Conservation (phyloP, 495 filamentous ascomycete species). For the Daldinia caldariorum region DNA sequence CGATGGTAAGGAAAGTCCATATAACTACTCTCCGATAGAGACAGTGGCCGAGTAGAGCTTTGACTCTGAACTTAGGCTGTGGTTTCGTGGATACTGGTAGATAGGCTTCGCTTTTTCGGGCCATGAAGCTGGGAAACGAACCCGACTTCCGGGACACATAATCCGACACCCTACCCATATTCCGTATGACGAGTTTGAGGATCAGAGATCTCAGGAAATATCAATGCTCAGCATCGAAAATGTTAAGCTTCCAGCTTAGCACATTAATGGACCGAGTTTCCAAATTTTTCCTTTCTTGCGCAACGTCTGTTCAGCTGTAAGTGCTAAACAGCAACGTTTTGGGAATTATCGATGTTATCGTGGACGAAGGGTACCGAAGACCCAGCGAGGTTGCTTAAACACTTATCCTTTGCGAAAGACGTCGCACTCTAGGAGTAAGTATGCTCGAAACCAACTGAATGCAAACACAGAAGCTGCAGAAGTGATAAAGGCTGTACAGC, state of each 20-base stretch:
- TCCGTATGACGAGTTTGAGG: slow-evolving; percentile 10
- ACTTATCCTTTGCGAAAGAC: slow-evolving; percentile 9
- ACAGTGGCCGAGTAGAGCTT: slow-evolving; percentile 51
- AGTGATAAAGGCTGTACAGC: background rate
- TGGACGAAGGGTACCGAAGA: background rate
- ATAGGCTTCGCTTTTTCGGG: slow-evolving; percentile 43
- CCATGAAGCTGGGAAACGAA: slow-evolving; percentile 40
- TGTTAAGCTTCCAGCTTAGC: slow-evolving; percentile 15
- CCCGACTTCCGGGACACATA: slow-evolving; percentile 43
- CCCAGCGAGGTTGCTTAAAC: slow-evolving; percentile 1
- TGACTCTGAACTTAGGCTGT: slow-evolving; percentile 45
- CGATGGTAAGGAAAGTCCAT: slow-evolving; percentile 49
- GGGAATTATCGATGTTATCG: background rate
- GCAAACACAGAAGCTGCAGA: background rate
- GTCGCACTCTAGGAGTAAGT: background rate
- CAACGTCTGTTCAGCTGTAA: background rate
- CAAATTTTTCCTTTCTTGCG: background rate
- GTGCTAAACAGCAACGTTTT: slow-evolving; percentile 4
- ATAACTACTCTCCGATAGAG: slow-evolving; percentile 56
- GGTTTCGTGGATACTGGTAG: slow-evolving; percentile 40
- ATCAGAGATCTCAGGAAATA: slow-evolving; percentile 22
- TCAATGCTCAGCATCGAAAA: slow-evolving; percentile 45
- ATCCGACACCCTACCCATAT: slow-evolving; percentile 41
- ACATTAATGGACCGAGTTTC: slow-evolving; percentile 13
- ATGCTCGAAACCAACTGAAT: background rate